phyloP scores from a whole-genome alignment of 2,329 filamentous ascomycete genomes.

The Talaromyces sp. region DNA sequence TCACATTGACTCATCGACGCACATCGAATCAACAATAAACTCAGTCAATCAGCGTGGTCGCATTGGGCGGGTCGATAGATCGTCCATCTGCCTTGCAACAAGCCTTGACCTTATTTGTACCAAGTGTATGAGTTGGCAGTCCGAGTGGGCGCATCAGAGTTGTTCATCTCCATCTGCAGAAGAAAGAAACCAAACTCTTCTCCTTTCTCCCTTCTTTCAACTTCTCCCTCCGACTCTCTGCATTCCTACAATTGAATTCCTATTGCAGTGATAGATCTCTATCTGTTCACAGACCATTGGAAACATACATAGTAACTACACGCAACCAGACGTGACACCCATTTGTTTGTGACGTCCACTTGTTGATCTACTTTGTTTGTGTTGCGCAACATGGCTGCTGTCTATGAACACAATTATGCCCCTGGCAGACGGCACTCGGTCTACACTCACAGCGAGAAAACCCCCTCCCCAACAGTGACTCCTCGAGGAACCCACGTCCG shows the following conservation, averaged over 20 bases:
- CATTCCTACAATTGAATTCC: background rate
- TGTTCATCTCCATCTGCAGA: constrained; percentile 4
- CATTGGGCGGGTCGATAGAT: constrained; percentile 11
- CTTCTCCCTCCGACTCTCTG: background rate
- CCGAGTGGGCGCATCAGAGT: background rate
- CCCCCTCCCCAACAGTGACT: constrained; percentile 40
- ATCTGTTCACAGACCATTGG: constrained; percentile 4
- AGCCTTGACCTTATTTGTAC: constrained; percentile 4
- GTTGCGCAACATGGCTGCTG: constrained; percentile 7
- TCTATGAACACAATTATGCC: constrained; percentile 42
- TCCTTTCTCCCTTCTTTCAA: constrained; percentile 21
- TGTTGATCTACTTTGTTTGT: background rate
- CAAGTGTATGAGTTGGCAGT: constrained; percentile 7
- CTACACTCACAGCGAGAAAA: constrained; percentile 22
- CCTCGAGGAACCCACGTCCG: constrained; percentile 48
- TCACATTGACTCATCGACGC: constrained; percentile 7
- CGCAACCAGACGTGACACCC: background rate
- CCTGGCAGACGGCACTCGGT: constrained; percentile 58
- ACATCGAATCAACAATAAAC: background rate
- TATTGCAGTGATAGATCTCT: background rate
- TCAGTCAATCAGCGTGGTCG: constrained; percentile 6
- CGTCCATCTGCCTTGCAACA: constrained; percentile 13
- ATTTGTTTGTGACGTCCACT: too few relatives aligned
- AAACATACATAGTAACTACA: background rate
- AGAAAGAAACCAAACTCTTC: constrained; percentile 19